phyloP scores from a whole-genome alignment of 2,329 filamentous ascomycete species.

The Penicillium sp. region DNA sequence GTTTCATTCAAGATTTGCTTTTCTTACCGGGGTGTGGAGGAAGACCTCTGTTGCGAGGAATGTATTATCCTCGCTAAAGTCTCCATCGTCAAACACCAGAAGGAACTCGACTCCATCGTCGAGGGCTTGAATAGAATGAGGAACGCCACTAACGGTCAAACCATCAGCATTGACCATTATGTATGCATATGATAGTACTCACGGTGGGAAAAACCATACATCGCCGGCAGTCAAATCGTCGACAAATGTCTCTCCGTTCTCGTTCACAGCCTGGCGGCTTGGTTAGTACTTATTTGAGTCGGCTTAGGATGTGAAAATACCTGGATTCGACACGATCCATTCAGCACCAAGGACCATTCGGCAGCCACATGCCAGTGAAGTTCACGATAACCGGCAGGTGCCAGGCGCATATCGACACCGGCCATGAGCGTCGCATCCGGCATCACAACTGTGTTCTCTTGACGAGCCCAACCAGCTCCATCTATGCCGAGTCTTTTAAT shows the following conservation, averaged over 20 bases:
- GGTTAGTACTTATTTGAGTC: neutral
- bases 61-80: constrained; percentile 70
- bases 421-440: constrained; percentile 54
- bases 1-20: neutral
- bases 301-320: constrained; percentile 8
- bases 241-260: constrained; percentile 71
- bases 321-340: constrained; percentile 40
- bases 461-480: constrained; percentile 53
- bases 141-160: constrained; percentile 53
- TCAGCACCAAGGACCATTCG: constrained; percentile 42
- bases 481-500: constrained; percentile 40
- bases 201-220: constrained; percentile 75
- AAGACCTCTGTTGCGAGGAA: constrained; percentile 67
- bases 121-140: constrained; percentile 73
- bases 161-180: neutral
- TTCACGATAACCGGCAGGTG: constrained; percentile 59
- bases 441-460: constrained; percentile 54
- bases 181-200: constrained; percentile 1
- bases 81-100: constrained; percentile 60
- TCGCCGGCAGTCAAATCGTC: constrained; percentile 75
- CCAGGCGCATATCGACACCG: constrained; percentile 59
- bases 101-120: constrained; percentile 66
- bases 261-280: constrained; percentile 31
- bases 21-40: constrained; percentile 33
- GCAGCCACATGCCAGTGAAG: constrained; percentile 54